Evolutionary conservation across 2,329 filamentous ascomycete species (phyloP).

Genomic region (Talaromyces atroroseus): DNA sequence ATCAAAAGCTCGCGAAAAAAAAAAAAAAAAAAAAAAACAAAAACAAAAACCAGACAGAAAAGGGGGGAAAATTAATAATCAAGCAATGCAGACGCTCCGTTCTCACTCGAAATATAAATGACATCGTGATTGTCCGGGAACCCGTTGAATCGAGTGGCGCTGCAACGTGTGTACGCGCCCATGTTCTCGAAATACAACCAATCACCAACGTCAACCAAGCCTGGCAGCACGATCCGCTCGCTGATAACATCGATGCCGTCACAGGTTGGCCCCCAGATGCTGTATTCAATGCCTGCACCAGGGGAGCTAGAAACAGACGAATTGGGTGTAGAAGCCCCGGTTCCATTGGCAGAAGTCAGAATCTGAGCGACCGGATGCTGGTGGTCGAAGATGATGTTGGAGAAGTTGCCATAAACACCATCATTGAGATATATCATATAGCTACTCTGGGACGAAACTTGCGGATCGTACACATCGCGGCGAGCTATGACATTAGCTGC

Average conservation of each 20-base stretch:
- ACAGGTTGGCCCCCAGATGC: slow-evolving; percentile 96
- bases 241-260: slow-evolving; percentile 96
- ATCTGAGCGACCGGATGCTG: slow-evolving; percentile 84
- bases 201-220: slow-evolving; percentile 82
- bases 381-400: slow-evolving; percentile 98
- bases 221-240: slow-evolving; percentile 69
- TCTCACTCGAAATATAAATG: slow-evolving; percentile 91
- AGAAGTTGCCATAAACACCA: slow-evolving; percentile 96
- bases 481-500: slow-evolving; percentile 95
- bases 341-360: slow-evolving; percentile 56
- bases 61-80: slow-evolving; percentile 31
- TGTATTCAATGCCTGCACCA: slow-evolving; percentile 66
- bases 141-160: slow-evolving; percentile 94
- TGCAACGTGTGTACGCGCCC: slow-evolving; percentile 98
- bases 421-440: slow-evolving; percentile 99
- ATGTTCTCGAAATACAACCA: slow-evolving; percentile 99
- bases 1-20: background rate
- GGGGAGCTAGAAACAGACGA: slow-evolving; percentile 16
- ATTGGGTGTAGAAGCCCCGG: slow-evolving; percentile 3
- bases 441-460: slow-evolving; percentile 42
- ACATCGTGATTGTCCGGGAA: slow-evolving; percentile 90
- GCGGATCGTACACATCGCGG: slow-evolving; percentile 73
- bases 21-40: background rate
- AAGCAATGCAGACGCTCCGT: slow-evolving; percentile 72
- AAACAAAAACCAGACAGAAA: background rate